Evolutionary conservation across 1,284 basidiomycete species (phyloP).

Genomic region (Mycosarcoma mackinlayi): DNA sequence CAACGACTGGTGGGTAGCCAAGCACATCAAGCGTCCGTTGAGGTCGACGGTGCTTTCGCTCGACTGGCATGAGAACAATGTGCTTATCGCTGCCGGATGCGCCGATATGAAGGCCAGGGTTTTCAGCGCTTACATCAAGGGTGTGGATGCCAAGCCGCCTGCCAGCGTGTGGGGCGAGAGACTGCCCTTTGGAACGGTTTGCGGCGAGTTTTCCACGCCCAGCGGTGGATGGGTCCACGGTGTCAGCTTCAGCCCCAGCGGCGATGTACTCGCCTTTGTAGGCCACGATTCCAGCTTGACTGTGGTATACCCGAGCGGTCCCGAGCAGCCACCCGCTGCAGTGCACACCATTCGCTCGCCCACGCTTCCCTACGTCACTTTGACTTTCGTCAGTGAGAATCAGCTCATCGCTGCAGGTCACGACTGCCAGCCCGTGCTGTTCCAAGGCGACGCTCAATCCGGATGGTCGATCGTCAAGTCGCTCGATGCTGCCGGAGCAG

Average conservation of each 20-base stretch:
- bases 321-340: slow-evolving; percentile 60
- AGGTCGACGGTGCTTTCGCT: slow-evolving; percentile 90
- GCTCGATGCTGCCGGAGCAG: slow-evolving; percentile 61
- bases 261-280: slow-evolving; percentile 89
- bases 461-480: slow-evolving; percentile 62
- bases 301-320: slow-evolving; percentile 61
- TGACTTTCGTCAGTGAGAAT: slow-evolving; percentile 80
- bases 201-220: slow-evolving; percentile 88
- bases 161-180: slow-evolving; percentile 96
- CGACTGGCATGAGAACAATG: slow-evolving; percentile 98
- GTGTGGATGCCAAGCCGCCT: slow-evolving; percentile 90
- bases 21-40: slow-evolving; percentile 96
- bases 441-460: slow-evolving; percentile 53
- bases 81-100: slow-evolving; percentile 90
- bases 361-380: slow-evolving; percentile 63
- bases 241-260: slow-evolving; percentile 93
- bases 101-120: slow-evolving; percentile 96
- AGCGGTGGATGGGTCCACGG: slow-evolving; percentile 97
- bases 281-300: slow-evolving; percentile 72
- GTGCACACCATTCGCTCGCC: slow-evolving; percentile 63
- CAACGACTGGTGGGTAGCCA: slow-evolving; percentile 99
- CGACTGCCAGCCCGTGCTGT: slow-evolving; percentile 89
- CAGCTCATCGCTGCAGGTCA: slow-evolving; percentile 86
- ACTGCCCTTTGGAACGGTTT: slow-evolving; percentile 96
- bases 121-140: slow-evolving; percentile 99